Conservation (phyloP, 2,329 filamentous ascomycete genomes). For the Stromatinia cepivora region DNA sequence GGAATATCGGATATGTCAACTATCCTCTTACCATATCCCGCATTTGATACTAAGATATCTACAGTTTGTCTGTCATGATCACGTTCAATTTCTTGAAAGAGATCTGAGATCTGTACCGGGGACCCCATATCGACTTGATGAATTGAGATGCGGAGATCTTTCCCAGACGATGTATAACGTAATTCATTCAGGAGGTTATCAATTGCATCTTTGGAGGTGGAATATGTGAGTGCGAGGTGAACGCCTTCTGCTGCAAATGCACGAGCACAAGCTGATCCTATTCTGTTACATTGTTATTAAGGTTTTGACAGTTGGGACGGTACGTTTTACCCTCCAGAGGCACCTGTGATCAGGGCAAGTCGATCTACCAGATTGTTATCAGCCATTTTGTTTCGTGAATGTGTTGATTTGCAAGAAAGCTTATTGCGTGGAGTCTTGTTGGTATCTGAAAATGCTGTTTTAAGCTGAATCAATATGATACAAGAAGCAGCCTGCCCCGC, state of each 20-base stretch:
- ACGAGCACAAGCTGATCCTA: conserved; percentile 58
- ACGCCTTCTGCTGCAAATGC: conserved; percentile 54
- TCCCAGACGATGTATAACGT: conserved; percentile 41
- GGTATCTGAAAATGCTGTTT: not conserved
- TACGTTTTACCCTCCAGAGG: conserved; percentile 56
- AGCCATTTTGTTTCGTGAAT: conserved; percentile 12
- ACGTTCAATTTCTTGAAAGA: conserved; percentile 55
- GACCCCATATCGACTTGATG: conserved; percentile 60
- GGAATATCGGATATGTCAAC: conserved; percentile 37
- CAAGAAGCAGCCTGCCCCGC: not conserved
- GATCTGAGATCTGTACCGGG: conserved; percentile 51
- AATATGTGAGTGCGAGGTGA: conserved; percentile 61
- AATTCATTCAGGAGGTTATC: conserved; percentile 44
- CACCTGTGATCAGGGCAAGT: conserved; percentile 60
- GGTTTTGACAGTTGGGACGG: not conserved
- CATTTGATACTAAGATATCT: conserved; percentile 65
- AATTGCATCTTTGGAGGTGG: conserved; percentile 48
- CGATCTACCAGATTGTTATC: conserved; percentile 52
- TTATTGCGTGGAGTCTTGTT: not conserved
- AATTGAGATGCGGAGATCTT: conserved; percentile 48
- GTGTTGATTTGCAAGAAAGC: not conserved
- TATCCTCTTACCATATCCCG: conserved; percentile 64
- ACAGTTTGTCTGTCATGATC: conserved; percentile 52
- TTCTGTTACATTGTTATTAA: conserved; percentile 46
- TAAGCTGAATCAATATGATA: not conserved